Percentiles rank a stretch among this genome's conserved stretches.
phyloP scores from a whole-genome alignment of 495 filamentous ascomycete genomes.

The Podospora tetraspora region DNA sequence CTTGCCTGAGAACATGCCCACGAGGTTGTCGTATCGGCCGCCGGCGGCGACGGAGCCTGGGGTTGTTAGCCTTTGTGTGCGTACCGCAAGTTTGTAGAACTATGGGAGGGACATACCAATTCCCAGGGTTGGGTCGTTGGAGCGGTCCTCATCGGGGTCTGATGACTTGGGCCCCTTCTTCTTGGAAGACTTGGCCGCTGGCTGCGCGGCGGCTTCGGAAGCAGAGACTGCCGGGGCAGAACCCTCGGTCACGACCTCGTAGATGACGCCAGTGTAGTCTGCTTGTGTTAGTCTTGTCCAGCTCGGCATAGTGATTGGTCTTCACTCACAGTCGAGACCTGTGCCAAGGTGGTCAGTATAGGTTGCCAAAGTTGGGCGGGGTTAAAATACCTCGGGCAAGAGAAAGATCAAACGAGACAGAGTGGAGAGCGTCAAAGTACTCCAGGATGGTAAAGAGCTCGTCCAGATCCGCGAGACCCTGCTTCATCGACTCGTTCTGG shows the following conservation, averaged over 20 bases:
- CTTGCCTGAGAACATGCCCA: constrained; percentile 85
- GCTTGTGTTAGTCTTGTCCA: background rate
- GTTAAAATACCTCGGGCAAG: constrained; percentile 54
- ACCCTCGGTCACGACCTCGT: constrained; percentile 61
- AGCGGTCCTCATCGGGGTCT: constrained; percentile 70
- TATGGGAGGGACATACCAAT: constrained; percentile 69
- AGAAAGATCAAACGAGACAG: constrained; percentile 74
- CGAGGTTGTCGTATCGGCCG: constrained; percentile 87
- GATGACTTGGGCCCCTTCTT: constrained; percentile 53
- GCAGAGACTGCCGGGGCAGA: constrained; percentile 11
- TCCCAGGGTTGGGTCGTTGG: constrained; percentile 73
- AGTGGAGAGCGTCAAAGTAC: constrained; percentile 63
- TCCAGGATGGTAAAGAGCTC: constrained; percentile 78
- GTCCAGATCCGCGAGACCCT: constrained; percentile 75
- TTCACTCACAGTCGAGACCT: constrained; percentile 61
- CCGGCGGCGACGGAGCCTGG: constrained; percentile 64
- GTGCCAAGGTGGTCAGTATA: background rate
- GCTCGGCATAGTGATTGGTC: too few relatives aligned
- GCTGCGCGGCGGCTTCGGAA: constrained; percentile 32
- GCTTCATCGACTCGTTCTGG: constrained; percentile 65
- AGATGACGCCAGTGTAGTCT: constrained; percentile 89
- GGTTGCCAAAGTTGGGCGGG: background rate
- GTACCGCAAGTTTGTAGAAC: too few relatives aligned
- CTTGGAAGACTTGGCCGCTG: constrained; percentile 44
- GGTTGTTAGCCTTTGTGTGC: constrained; percentile 76